phyloP scores from a whole-genome alignment of 2,329 filamentous ascomycete species.

The Metarhizium robertsii region DNA sequence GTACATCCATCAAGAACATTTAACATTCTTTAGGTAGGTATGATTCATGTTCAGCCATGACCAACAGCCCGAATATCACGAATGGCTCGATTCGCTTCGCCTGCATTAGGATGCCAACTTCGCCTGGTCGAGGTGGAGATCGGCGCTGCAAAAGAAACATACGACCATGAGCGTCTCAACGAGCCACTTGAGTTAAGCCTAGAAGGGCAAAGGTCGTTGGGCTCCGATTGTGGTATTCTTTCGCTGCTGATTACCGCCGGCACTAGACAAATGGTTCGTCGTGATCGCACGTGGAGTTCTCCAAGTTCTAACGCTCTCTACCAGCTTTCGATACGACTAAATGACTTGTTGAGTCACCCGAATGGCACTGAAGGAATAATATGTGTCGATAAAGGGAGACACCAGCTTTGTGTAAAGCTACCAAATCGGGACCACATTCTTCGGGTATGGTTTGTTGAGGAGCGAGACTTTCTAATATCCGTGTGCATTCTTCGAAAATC shows the following conservation, averaged over 20 bases:
- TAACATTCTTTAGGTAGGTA: too few relatives aligned
- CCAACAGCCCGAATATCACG: neutral
- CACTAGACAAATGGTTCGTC: conserved; percentile 5
- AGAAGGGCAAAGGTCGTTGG: conserved; percentile 3
- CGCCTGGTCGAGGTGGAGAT: conserved; percentile 4
- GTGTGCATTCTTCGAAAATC: conserved; percentile 22
- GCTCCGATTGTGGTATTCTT: conserved; percentile 3
- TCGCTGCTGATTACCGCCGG: conserved; percentile 2
- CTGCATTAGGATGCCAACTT: conserved; percentile 6
- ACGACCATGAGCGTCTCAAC: neutral
- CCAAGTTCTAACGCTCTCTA: neutral
- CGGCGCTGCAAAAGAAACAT: conserved; percentile 1
- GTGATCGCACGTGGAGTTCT: neutral
- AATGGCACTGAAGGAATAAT: conserved; percentile 6
- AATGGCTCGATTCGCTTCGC: conserved; percentile 6
- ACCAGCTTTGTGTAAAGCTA: conserved; percentile 16
- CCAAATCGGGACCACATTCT: conserved; percentile 16
- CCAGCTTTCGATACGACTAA: conserved; percentile 6
- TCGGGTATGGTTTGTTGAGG: conserved; percentile 18
- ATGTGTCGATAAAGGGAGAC: conserved; percentile 11
- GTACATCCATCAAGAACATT: neutral
- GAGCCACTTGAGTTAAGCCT: conserved; percentile 5
- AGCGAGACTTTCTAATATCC: conserved; percentile 22
- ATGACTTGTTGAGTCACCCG: conserved; percentile 4
- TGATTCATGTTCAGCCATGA: neutral